A percentile compares a stretch with the other conserved stretches of the same genome.
Evolutionary conservation across 495 filamentous ascomycete species (phyloP).

Genomic region (Penicillium cosmopolitanum): DNA sequence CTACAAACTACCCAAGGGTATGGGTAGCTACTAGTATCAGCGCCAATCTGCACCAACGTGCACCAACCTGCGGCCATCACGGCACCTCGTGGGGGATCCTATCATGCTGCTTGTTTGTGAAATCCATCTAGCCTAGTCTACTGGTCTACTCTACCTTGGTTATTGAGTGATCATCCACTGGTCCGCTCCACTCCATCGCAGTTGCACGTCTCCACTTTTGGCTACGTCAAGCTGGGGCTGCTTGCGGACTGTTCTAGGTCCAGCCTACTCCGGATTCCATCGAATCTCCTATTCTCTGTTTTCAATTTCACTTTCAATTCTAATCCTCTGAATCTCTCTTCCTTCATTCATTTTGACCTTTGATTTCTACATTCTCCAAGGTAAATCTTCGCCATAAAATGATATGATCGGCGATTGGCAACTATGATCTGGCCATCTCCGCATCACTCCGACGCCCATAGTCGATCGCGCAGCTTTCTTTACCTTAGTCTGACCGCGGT

Average conservation of each 20-base stretch:
- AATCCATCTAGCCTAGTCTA: not conserved
- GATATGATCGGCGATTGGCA: not conserved
- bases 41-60: not conserved
- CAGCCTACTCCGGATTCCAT: not conserved
- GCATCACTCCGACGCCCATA: conserved; percentile 9
- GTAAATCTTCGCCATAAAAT: not conserved
- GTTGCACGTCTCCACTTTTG: not conserved
- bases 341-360: not conserved
- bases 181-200: not conserved
- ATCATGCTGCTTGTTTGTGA: not conserved
- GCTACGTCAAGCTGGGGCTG: not conserved
- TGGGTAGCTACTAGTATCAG: too few relatives aligned
- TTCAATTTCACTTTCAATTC: not conserved
- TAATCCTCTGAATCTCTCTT: not conserved
- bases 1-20: too few relatives aligned
- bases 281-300: not conserved
- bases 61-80: not conserved
- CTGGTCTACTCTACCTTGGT: too few relatives aligned
- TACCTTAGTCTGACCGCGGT: conserved; percentile 22
- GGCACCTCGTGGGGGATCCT: not conserved
- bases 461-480: conserved; percentile 19
- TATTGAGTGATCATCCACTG: not conserved
- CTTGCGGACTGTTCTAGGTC: not conserved
- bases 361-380: not conserved
- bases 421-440: conserved; percentile 3